phyloP scores from a whole-genome alignment of 208 protist genomes.

The Sergeia podlipaevii region DNA sequence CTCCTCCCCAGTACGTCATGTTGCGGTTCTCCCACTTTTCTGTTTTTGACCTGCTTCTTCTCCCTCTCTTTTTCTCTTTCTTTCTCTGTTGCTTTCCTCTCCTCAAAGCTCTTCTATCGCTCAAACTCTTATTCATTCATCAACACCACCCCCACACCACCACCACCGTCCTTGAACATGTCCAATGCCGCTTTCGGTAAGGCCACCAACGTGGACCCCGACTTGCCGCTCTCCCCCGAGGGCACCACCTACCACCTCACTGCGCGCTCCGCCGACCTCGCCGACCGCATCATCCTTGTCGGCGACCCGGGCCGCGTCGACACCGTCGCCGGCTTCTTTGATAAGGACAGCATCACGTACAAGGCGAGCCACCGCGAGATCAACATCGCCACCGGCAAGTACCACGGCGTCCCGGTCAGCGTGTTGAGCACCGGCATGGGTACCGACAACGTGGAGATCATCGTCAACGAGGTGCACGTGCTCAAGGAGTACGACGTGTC shows the following conservation, averaged over 20 bases:
- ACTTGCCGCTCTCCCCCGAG: conserved; percentile 56
- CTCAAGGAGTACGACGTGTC: conserved; percentile 76
- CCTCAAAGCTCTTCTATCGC: neutral
- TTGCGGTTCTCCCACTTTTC: neutral
- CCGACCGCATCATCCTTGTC: conserved; percentile 71
- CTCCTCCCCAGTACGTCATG: neutral
- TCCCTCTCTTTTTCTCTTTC: conserved; percentile 3
- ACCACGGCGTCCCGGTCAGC: conserved; percentile 61
- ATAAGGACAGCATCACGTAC: conserved; percentile 49
- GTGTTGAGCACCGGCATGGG: conserved; percentile 81
- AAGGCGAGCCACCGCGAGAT: conserved; percentile 64
- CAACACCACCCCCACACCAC: conserved; percentile 3
- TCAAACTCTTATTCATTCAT: too few relatives aligned
- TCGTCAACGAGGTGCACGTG: conserved; percentile 71
- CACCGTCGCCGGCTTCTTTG: conserved; percentile 45
- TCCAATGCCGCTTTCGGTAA: conserved; percentile 25
- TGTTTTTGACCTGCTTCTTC: conserved; percentile 1
- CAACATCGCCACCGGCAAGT: conserved; percentile 54
- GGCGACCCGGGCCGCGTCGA: conserved; percentile 67
- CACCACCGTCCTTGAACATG: conserved; percentile 7
- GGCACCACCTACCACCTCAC: conserved; percentile 68
- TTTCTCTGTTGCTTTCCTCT: conserved; percentile 5
- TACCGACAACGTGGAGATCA: conserved; percentile 78
- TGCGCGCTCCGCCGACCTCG: conserved; percentile 34
- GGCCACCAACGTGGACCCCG: conserved; percentile 38